phyloP scores from a whole-genome alignment of 306 rosid species.

The Nissolia schottii region DNA sequence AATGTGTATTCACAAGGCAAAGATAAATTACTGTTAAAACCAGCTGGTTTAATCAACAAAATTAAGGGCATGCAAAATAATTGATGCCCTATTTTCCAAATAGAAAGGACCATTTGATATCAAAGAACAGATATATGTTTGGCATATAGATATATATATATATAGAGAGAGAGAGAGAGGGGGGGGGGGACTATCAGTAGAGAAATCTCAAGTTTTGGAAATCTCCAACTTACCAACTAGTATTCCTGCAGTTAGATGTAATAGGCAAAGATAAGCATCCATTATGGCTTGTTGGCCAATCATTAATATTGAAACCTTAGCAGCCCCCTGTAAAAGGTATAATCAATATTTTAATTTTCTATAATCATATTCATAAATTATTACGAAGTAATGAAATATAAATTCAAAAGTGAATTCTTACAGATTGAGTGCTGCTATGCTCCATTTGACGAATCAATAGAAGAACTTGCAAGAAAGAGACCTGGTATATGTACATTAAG shows the following conservation, averaged over 20 bases:
- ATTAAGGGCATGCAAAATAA: background rate
- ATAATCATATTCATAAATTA: slow-evolving; percentile 6
- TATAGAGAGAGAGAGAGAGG: slow-evolving; percentile 9
- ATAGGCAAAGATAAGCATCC: slow-evolving; percentile 94
- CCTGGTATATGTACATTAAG: slow-evolving; percentile 57
- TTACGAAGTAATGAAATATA: background rate
- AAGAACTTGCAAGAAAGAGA: slow-evolving; percentile 92
- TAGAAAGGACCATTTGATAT: background rate
- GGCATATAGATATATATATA: too few relatives aligned
- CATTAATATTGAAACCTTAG: slow-evolving; percentile 88
- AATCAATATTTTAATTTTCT: too few relatives aligned
- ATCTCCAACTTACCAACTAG: slow-evolving; percentile 58
- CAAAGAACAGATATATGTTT: background rate
- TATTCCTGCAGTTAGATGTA: slow-evolving; percentile 94
- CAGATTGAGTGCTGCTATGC: slow-evolving; percentile 96
- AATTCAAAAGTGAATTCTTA: slow-evolving; percentile 39
- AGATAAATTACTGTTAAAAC: background rate
- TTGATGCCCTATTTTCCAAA: background rate
- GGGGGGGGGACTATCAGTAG: background rate
- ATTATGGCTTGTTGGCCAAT: slow-evolving; percentile 94
- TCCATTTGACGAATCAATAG: slow-evolving; percentile 94
- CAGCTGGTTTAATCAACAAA: background rate
- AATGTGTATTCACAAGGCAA: background rate
- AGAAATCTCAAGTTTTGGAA: slow-evolving; percentile 13
- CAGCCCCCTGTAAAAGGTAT: slow-evolving; percentile 73